Base-by-base conservation (phyloP, 768 basidiomycete genomes). In the Hygrocybe coccinea region DNA sequence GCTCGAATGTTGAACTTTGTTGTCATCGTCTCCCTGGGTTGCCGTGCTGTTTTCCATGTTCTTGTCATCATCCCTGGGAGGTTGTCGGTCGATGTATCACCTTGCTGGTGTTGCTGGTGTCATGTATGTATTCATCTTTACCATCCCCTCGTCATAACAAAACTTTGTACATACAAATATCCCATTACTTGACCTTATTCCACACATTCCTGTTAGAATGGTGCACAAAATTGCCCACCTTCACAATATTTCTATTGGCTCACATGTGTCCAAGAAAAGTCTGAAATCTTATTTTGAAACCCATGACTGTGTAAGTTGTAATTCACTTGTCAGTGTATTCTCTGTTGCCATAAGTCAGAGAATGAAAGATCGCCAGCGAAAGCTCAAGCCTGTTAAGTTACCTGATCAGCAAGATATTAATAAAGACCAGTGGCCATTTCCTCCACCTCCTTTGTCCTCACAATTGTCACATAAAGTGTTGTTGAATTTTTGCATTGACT, bases 401-500 rank as follows among this genome's bases (percentile, higher is more conserved):
- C 51, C 5, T 58, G 58, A 2, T 61, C 60, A 57, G 58, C 62
- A 0, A 60, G 61, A 0, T 61, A 58, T 43, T 57, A 56, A 5
- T 52, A 55, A 46, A 15, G 59, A 1, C n/a, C n/a, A n/a, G n/a
- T n/a, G n/a, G n/a, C n/a, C n/a, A 29, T 57, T 51, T 21, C 56
- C 56, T 6, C 56, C 56, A 5, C 10, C 19, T 2, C 43, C 41
- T 12, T 29, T 45, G 24, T 12, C 15, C 3, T 39, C 24, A 5
- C 5, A 45, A n/a, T n/a, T 52, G 1, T 4, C 24, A 21, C 49
- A 57, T 17, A 47, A 12, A 10, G 38, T 57, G 1, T 19, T 47
- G 7, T 47, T 29, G 15, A 45, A 38, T 29, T 52, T 48, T 10
- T 57, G 56, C 34, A 45, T 37, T 2, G 43, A 38, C 17, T 52